phyloP scores from a whole-genome alignment of 495 filamentous ascomycete species.

The Hypoxylon rickii region DNA sequence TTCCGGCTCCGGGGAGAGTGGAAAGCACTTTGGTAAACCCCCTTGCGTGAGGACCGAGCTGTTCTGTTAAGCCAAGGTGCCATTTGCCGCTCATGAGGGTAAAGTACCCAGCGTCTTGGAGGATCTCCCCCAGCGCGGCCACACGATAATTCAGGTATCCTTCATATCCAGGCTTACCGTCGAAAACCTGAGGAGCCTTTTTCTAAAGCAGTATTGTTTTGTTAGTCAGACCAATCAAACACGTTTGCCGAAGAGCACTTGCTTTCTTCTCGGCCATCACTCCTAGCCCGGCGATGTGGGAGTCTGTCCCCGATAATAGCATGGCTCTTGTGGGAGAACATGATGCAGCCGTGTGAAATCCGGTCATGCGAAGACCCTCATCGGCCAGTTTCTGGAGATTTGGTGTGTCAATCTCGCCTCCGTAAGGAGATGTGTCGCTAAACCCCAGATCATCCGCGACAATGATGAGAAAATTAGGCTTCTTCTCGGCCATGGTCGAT shows the following conservation, averaged over 20 bases:
- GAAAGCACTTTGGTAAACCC: slow-evolving; percentile 49
- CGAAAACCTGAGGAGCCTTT: slow-evolving; percentile 38
- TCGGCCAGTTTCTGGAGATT: slow-evolving; percentile 60
- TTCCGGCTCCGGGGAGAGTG: slow-evolving; percentile 49
- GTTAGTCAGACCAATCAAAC: neutral
- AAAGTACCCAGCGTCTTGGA: slow-evolving; percentile 63
- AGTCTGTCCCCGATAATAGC: slow-evolving; percentile 56
- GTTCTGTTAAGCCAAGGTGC: slow-evolving; percentile 52
- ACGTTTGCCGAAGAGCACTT: slow-evolving; percentile 16
- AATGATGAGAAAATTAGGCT: slow-evolving; percentile 61
- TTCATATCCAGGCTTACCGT: slow-evolving; percentile 62
- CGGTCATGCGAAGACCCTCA: slow-evolving; percentile 60
- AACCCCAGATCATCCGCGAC: slow-evolving; percentile 68
- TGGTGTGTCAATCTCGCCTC: slow-evolving; percentile 65
- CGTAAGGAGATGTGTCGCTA: slow-evolving; percentile 63
- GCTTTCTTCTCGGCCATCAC: slow-evolving; percentile 45
- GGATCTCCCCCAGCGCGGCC: slow-evolving; percentile 61
- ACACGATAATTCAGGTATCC: slow-evolving; percentile 65
- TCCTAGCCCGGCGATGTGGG: slow-evolving; percentile 52
- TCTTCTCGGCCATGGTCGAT: slow-evolving; percentile 23
- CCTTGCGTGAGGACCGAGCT: slow-evolving; percentile 43
- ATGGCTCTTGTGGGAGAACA: slow-evolving; percentile 66
- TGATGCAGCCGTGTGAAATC: slow-evolving; percentile 64
- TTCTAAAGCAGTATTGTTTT: slow-evolving; percentile 18
- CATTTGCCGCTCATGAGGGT: slow-evolving; percentile 68